Evolutionary conservation across 768 basidiomycete genomes (phyloP), one percentile per base, ranked within the genome.

Genomic region (Ramaria sp.): DNA sequence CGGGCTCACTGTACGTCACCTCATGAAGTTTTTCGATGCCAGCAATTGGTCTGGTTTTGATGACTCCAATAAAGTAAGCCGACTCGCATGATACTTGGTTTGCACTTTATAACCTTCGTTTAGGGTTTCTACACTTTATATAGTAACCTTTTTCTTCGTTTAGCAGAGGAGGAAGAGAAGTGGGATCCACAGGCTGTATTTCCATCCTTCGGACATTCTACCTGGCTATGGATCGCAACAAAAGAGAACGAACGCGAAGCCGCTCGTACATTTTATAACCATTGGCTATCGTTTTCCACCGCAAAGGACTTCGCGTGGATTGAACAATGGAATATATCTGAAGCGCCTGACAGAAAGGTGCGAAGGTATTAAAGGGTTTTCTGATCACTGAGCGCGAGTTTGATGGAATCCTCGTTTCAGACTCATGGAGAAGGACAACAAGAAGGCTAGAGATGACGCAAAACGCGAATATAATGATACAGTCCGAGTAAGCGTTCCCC

Each of bases 381-480:
- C 25, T 18, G 32, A 20, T 20, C 25, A 13, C 41, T 28, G 4
- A 32, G 20, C 8, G 8, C 32, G 32, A 4, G 32, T 34, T 50
- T 55, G 42, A 59, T 57, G 24, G 5, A 47, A 20, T 45, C n/a
- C 44, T n/a, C 49, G 22, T n/a, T 61, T 43, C 18, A 90, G 89
- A 61, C 63, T 91, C 44, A 93, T 98, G 87, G 96, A 98, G 65
- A 89, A 83, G 61, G 96, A 97, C 60, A 98, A 99, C 68, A 90
- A 88, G 68, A 93, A 93, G 64, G 81, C 82, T 2, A 77, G 93
- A 13, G 91, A 96, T 27, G 86, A 91, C 37, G 85, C 86, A 5
- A 78, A 86, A 37, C 79, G 79, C 63, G 94, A 98, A 57, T 98
- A 95, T 67, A 97, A 92, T 62, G 94, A 97, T 38, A 85, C 84